phyloP scores from a whole-genome alignment of 257 asterid species.

The Fraxinus americana region DNA sequence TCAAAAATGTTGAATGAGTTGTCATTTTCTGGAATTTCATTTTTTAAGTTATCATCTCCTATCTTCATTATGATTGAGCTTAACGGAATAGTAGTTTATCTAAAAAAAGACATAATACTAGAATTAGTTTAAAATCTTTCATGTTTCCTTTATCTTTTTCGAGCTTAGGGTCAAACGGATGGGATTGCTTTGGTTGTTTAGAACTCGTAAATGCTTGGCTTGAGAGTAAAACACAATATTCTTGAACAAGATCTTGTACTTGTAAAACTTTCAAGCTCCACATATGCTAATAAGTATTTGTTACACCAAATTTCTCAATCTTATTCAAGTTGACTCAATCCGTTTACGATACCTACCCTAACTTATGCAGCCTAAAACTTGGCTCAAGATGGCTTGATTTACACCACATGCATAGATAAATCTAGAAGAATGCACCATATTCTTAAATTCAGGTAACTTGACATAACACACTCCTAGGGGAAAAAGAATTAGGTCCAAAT shows the following conservation, averaged over 20 bases:
- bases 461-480: conserved; percentile 17
- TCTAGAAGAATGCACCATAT: neutral
- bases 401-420: neutral
- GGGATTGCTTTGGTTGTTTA: no score
- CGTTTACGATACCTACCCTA: neutral
- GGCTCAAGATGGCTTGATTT: neutral
- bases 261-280: neutral
- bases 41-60: neutral
- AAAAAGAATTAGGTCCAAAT: conserved; percentile 23
- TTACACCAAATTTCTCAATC: neutral
- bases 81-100: neutral
- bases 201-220: no score
- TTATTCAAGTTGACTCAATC: neutral
- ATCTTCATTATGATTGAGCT: neutral
- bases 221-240: neutral
- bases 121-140: neutral
- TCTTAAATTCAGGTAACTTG: conserved; percentile 7
- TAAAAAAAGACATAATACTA: conserved; percentile 1
- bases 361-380: neutral
- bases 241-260: neutral
- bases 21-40: neutral
- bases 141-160: neutral
- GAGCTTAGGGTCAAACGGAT: neutral
- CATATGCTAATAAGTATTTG: neutral
- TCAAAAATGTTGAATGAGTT: neutral